Evolutionary conservation across 169 alveolate genomes (phyloP), one percentile per base, ranked within the genome.

Genomic region (Cryptosporidium sp.): DNA sequence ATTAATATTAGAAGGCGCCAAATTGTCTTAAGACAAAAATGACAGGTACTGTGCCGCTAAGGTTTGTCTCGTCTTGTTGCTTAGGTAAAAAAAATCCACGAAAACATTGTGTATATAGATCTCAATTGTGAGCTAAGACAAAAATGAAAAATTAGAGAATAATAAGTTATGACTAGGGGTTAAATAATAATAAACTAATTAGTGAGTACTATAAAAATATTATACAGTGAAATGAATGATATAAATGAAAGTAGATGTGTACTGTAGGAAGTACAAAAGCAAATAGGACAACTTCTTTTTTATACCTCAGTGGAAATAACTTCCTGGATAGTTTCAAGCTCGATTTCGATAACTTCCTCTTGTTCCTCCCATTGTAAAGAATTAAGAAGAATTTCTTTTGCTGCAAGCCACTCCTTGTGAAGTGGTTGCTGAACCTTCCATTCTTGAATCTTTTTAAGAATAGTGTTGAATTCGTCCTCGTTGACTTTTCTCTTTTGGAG

Each of bases 401-500:
- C 73, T 7, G 67, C 73, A 8, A 61, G 68, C 89, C 89, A 80
- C n/a, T 80, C 89, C 31, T 80, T 59, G 55, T 62, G 41, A 4
- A 12, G 69, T 3, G 89, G 59, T 37, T 80, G 89, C 52, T 93
- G 58, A 26, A 69, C 74, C 69, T 91, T 71, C 95, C 95, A 93
- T 14, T 92, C 86, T 55, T 92, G 26, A 48, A 93, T 87, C 71
- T 69, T 52, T 18, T 85, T 45, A 29, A 86, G 75, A 62, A 71
- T 65, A 23, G 61, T 61, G 31, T 84, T 68, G 91, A 93, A 93
- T 23, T 86, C 91, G 51, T 93, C 95, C 65, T 84, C 87, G 68
- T 71, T 84, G 23, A 58, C 92, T 84, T 93, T 85, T 71, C 95
- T 86, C 43, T 93, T 93, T 84, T 91, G 85, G 43, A 93, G 61